Evolutionary conservation across 2,329 filamentous ascomycete genomes (phyloP).

Genomic region (Pseudocercospora eumusae): DNA sequence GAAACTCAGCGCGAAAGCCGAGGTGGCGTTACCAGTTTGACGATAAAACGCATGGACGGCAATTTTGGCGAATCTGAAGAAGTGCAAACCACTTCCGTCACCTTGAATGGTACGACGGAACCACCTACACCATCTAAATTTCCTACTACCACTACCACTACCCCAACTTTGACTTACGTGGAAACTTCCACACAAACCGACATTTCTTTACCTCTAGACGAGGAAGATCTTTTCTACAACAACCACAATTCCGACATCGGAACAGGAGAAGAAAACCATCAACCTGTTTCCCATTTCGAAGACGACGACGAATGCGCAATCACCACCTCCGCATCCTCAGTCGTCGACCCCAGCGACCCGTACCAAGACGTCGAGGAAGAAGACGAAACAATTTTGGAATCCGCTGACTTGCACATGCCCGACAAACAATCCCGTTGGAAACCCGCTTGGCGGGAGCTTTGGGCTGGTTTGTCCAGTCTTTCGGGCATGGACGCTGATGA

Average conservation of each 20-base stretch:
- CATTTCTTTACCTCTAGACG: slow-evolving; percentile 2
- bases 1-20: slow-evolving; percentile 32
- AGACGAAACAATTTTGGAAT: slow-evolving; percentile 15
- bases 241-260: background rate
- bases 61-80: slow-evolving; percentile 13
- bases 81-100: slow-evolving; percentile 15
- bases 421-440: slow-evolving; percentile 18
- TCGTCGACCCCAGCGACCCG: slow-evolving; percentile 22
- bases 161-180: slow-evolving; percentile 5
- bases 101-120: slow-evolving; percentile 21
- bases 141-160: slow-evolving; percentile 1
- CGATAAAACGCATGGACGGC: slow-evolving; percentile 30
- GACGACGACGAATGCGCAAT: slow-evolving; percentile 34
- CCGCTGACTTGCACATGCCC: background rate
- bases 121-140: background rate
- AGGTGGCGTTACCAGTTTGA: slow-evolving; percentile 33
- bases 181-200: slow-evolving; percentile 21
- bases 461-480: slow-evolving; percentile 36
- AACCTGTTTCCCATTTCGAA: slow-evolving; percentile 12
- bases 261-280: slow-evolving; percentile 16
- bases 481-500: slow-evolving; percentile 38
- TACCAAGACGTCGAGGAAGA: slow-evolving; percentile 26
- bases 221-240: background rate
- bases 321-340: slow-evolving; percentile 31
- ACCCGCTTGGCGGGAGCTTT: slow-evolving; percentile 42